A percentile compares a stretch with the other conserved stretches of the same genome.
Evolutionary conservation across 2,329 filamentous ascomycete genomes (phyloP).

Genomic region (Hypoxylon sp.): DNA sequence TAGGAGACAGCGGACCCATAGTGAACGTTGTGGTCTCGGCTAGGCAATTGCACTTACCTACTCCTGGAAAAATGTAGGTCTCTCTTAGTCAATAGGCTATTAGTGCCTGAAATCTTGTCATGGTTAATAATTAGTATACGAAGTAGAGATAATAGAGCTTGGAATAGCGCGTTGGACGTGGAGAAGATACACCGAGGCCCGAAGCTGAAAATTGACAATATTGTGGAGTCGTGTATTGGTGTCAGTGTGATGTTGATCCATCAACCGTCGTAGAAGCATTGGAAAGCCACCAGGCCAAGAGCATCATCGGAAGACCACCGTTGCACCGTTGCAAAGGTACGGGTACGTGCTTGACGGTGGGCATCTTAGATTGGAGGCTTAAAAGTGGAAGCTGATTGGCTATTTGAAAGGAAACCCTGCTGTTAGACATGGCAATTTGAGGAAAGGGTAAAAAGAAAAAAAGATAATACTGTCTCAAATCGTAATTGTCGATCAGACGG

Average conservation of each 20-base stretch:
- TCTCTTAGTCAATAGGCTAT: slow-evolving; percentile 22
- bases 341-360: slow-evolving; percentile 25
- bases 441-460: slow-evolving; percentile 4
- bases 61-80: slow-evolving; percentile 31
- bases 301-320: neutral
- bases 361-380: slow-evolving; percentile 5
- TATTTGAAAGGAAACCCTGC: neutral
- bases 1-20: neutral
- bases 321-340: slow-evolving; percentile 15
- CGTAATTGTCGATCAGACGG: slow-evolving; percentile 16
- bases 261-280: slow-evolving; percentile 11
- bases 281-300: slow-evolving; percentile 9
- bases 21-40: slow-evolving; percentile 9
- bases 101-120: slow-evolving; percentile 20
- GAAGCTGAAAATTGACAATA: slow-evolving; percentile 26
- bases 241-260: slow-evolving; percentile 15
- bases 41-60: slow-evolving; percentile 19
- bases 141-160: slow-evolving; percentile 7
- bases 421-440: slow-evolving; percentile 5
- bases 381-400: neutral
- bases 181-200: slow-evolving; percentile 27
- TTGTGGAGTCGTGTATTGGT: slow-evolving; percentile 17
- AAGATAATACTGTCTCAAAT: slow-evolving; percentile 27
- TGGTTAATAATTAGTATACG: slow-evolving; percentile 28
- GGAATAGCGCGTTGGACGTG: slow-evolving; percentile 21